phyloP scores from a whole-genome alignment of 2,329 filamentous ascomycete genomes.

The Fusarium subtropicale region DNA sequence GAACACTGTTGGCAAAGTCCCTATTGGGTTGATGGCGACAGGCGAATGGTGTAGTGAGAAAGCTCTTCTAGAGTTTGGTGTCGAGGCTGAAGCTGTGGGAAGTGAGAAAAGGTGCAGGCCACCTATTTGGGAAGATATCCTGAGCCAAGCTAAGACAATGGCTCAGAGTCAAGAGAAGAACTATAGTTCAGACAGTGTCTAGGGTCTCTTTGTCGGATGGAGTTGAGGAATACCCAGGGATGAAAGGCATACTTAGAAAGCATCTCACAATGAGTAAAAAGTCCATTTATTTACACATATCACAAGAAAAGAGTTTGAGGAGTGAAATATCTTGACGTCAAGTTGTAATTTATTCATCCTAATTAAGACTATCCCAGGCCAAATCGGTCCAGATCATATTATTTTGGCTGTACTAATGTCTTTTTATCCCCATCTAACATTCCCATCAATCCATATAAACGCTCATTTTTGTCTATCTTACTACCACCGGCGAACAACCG shows the following conservation, averaged over 20 bases:
- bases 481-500: constrained; percentile 26
- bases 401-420: constrained; percentile 7
- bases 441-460: background rate
- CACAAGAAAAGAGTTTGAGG: background rate
- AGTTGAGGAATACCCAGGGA: background rate
- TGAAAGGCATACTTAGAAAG: background rate
- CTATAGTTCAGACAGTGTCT: background rate
- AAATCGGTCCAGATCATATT: constrained; percentile 22
- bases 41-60: constrained; percentile 67
- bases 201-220: background rate
- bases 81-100: constrained; percentile 58
- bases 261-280: background rate
- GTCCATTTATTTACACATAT: background rate
- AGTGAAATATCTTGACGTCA: background rate
- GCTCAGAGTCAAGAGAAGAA: background rate
- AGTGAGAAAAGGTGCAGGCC: constrained; percentile 21
- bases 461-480: background rate
- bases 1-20: constrained; percentile 56
- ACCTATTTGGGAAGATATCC: constrained; percentile 32
- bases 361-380: constrained; percentile 21
- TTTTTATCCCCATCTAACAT: background rate
- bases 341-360: constrained; percentile 20
- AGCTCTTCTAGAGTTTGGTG: constrained; percentile 60
- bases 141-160: constrained; percentile 4
- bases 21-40: constrained; percentile 66